Percentiles rank a stretch among this genome's conserved stretches.
These are phyloP conservation scores for Glarea lozoyensis DNA, from an alignment of 495 filamentous ascomycete species.

Conservation along the genomic window DNA sequence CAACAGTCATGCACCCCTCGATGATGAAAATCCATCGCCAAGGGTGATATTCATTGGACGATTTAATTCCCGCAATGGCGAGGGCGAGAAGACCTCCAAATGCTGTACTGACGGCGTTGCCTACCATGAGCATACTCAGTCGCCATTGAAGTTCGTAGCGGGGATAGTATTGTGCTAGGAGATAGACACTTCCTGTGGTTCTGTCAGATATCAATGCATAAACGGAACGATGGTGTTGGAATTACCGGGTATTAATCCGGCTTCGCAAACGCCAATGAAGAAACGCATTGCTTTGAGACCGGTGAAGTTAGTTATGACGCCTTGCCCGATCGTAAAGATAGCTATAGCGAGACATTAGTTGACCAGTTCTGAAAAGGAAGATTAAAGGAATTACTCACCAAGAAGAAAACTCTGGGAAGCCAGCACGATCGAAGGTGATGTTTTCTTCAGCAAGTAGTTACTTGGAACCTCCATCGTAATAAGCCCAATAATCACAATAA, in stretches of 20 bases:
- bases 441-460: constrained; percentile 11
- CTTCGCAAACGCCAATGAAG: constrained; percentile 55
- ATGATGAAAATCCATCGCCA: constrained; percentile 25
- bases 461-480: constrained; percentile 51
- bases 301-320: constrained; percentile 45
- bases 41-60: constrained; percentile 21
- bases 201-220: constrained; percentile 28
- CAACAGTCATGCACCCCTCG: constrained; percentile 26
- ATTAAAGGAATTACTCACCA: constrained; percentile 38
- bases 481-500: constrained; percentile 53
- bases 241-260: constrained; percentile 27
- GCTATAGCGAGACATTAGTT: constrained; percentile 57
- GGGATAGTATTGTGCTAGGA: constrained; percentile 47
- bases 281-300: constrained; percentile 57
- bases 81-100: constrained; percentile 53
- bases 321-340: constrained; percentile 53
- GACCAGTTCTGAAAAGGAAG: constrained; percentile 47
- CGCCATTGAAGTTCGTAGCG: constrained; percentile 36
- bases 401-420: constrained; percentile 41
- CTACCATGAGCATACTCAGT: constrained; percentile 51
- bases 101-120: constrained; percentile 46
- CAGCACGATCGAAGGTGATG: constrained; percentile 51
- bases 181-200: constrained; percentile 33
- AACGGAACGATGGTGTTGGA: constrained; percentile 29
- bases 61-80: constrained; percentile 32